Evolutionary conservation across 2,329 filamentous ascomycete genomes (phyloP).

Genomic region (Gaeumannomyces tritici): DNA sequence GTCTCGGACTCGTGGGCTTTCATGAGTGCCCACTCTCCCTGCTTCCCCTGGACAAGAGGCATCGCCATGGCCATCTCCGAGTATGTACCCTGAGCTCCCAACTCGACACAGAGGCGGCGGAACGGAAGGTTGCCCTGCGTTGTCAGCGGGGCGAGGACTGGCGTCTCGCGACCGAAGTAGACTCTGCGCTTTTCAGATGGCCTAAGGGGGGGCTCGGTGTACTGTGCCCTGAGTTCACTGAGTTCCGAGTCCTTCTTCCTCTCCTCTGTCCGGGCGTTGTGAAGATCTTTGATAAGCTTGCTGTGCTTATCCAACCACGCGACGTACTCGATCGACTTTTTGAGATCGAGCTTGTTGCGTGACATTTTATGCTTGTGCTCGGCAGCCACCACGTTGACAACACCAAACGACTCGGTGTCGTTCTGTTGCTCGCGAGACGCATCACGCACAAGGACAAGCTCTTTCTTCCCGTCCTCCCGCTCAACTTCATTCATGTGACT

Average conservation of each 20-base stretch:
- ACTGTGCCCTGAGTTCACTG: slow-evolving; percentile 53
- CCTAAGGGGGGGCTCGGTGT: slow-evolving; percentile 76
- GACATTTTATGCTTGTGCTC: slow-evolving; percentile 65
- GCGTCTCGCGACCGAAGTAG: slow-evolving; percentile 91
- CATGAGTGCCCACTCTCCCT: slow-evolving; percentile 89
- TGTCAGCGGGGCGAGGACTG: slow-evolving; percentile 85
- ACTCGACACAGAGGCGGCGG: slow-evolving; percentile 76
- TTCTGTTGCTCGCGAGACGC: slow-evolving; percentile 22
- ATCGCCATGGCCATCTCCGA: slow-evolving; percentile 97
- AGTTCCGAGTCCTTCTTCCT: slow-evolving; percentile 15
- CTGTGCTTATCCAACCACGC: slow-evolving; percentile 66
- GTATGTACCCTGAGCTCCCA: slow-evolving; percentile 89
- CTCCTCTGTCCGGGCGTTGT: slow-evolving; percentile 19
- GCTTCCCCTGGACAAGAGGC: slow-evolving; percentile 80
- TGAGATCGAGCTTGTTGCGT: slow-evolving; percentile 60
- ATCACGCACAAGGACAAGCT: slow-evolving; percentile 59
- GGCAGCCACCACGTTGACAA: slow-evolving; percentile 66
- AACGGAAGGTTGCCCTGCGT: slow-evolving; percentile 96
- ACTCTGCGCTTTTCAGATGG: slow-evolving; percentile 89
- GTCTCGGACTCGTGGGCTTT: slow-evolving; percentile 84
- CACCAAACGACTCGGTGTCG: slow-evolving; percentile 38
- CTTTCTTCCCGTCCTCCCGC: slow-evolving; percentile 69
- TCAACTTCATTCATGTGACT: slow-evolving; percentile 80
- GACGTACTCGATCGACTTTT: slow-evolving; percentile 66
- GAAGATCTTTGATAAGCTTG: slow-evolving; percentile 35